Conservation (phyloP, 495 filamentous ascomycete species). For the Penicillium silybi region DNA sequence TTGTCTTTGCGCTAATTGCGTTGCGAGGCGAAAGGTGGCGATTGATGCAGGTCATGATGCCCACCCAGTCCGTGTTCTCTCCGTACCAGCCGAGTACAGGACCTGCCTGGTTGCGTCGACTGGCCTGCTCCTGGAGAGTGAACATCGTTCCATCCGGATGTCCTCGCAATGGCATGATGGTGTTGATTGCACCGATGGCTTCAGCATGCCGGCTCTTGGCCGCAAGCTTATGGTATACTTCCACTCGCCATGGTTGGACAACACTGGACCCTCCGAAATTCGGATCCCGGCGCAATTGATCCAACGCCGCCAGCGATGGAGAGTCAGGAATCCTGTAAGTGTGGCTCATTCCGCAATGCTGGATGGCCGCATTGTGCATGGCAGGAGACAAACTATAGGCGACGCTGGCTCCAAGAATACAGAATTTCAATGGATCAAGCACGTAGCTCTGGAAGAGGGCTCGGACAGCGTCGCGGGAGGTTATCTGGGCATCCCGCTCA, state of each 20-base stretch:
- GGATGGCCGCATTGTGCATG: slow-evolving; percentile 76
- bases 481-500: slow-evolving; percentile 44
- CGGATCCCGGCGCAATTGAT: slow-evolving; percentile 57
- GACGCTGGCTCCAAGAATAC: slow-evolving; percentile 68
- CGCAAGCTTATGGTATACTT: slow-evolving; percentile 62
- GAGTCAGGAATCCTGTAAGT: slow-evolving; percentile 63
- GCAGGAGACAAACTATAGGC: slow-evolving; percentile 72
- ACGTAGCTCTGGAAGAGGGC: slow-evolving; percentile 53
- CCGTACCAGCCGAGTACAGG: slow-evolving; percentile 67
- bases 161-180: slow-evolving; percentile 69
- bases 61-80: slow-evolving; percentile 83
- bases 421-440: slow-evolving; percentile 67
- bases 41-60: slow-evolving; percentile 64
- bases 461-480: slow-evolving; percentile 53
- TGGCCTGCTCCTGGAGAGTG: slow-evolving; percentile 58
- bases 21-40: slow-evolving; percentile 78
- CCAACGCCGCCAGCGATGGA: slow-evolving; percentile 59
- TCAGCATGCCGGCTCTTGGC: slow-evolving; percentile 70
- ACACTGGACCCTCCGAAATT: slow-evolving; percentile 72
- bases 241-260: slow-evolving; percentile 71
- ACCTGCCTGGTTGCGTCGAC: slow-evolving; percentile 62
- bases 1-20: slow-evolving; percentile 65
- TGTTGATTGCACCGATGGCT: slow-evolving; percentile 80
- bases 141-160: slow-evolving; percentile 58
- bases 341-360: slow-evolving; percentile 68